Evolutionary conservation across 2,329 filamentous ascomycete genomes (phyloP).

Genomic region (Paraconiothyrium sp.): DNA sequence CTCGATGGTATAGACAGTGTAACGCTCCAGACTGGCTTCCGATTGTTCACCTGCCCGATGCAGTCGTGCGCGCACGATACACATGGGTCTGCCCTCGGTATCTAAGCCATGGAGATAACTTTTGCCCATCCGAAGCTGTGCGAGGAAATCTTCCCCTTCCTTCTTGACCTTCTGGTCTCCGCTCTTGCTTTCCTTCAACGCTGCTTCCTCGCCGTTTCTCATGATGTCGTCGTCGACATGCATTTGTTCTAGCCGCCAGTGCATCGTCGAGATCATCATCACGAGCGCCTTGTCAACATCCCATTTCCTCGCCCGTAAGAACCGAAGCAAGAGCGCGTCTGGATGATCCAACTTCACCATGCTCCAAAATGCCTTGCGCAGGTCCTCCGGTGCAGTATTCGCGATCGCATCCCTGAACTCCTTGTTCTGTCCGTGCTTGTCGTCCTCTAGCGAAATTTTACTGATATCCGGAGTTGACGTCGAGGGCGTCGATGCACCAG

Average conservation of each 20-base stretch:
- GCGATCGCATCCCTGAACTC: constrained; percentile 84
- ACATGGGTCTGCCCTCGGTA: constrained; percentile 85
- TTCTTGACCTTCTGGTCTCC: constrained; percentile 71
- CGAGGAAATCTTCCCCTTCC: constrained; percentile 78
- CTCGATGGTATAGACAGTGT: constrained; percentile 94
- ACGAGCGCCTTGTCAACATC: constrained; percentile 90
- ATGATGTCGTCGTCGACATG: constrained; percentile 89
- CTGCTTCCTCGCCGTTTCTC: constrained; percentile 58
- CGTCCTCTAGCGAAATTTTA: constrained; percentile 63
- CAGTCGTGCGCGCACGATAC: constrained; percentile 81
- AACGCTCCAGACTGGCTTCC: constrained; percentile 83
- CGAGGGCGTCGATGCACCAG: constrained; percentile 30
- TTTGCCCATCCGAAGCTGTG: constrained; percentile 88
- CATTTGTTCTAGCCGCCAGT: constrained; percentile 85
- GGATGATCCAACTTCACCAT: constrained; percentile 97
- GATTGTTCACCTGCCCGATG: constrained; percentile 85
- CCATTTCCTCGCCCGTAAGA: constrained; percentile 71
- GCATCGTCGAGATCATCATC: constrained; percentile 94
- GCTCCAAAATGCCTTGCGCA: constrained; percentile 84
- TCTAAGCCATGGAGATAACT: constrained; percentile 90
- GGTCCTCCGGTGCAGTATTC: constrained; percentile 77
- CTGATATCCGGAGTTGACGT: constrained; percentile 38
- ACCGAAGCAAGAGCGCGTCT: constrained; percentile 71
- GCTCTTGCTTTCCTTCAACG: constrained; percentile 68
- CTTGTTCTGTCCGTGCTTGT: constrained; percentile 93